Base-by-base conservation (phyloP, 768 basidiomycete species). In the Collybia nuda region DNA sequence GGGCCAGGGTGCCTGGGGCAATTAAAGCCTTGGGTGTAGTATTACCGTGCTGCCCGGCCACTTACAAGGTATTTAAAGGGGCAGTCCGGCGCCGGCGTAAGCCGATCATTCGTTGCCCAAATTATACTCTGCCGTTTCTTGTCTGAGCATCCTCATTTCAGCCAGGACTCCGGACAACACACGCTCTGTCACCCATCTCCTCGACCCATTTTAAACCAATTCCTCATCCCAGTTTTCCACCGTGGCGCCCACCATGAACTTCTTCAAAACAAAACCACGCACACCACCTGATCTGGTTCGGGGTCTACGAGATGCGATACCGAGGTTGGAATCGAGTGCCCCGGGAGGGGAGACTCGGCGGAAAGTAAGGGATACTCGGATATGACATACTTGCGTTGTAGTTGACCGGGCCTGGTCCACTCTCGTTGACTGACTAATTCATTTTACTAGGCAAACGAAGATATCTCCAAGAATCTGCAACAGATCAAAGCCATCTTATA, bases 241-340 rank as follows among this genome's bases (percentile, higher is more conserved):
- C 19, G 17, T 49, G 48, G 40, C 45, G 19, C 51, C 39, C 28
- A 43, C 48, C 24, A 95, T 96, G 93, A 95, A 95, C 71, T 95
- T 96, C 76, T 96, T 96, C 85, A 93, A 92, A 75, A 85, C 90
- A 18, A 95, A 92, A 66, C 85, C 82, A 39, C 78, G 90, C 63
- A 88, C 89, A 28, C 94, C 94, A 6, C 84, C 90, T 41, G 93
- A 97, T 63, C 80, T 95, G 56, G 89, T 96, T 26, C 81, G 87
- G 40, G 81, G 86, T 43, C 75, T 95, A 42, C 79, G 85, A 26
- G 93, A 96, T 64, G 80, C 87, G 46, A 81, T 93, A 59, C 80
- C 81, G 56, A 85, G 78, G 66, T 75, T 97, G 49, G 93, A 95
- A 56, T 66, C 76, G 6, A 81, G 84, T 1, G 79, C 86, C 35